Percentiles rank a stretch among this genome's conserved stretches.
These are phyloP conservation scores for Vitis riparia DNA, from an alignment of 164 flowering plant species.

Conservation along the genomic window DNA sequence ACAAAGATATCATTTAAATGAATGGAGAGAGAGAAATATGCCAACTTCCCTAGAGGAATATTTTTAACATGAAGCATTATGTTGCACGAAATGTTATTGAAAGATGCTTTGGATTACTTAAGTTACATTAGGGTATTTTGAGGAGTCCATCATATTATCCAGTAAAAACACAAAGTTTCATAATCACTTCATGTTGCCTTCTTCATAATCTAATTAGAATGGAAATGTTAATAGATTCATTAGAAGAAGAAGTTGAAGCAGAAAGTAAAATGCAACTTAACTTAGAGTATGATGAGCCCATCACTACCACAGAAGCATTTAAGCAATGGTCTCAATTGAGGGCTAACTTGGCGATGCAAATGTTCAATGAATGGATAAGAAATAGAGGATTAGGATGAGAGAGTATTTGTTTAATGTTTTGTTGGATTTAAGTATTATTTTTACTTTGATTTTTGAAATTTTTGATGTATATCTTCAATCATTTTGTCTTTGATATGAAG, in stretches of 20 bases:
- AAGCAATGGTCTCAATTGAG: background rate
- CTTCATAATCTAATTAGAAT: slow-evolving; percentile 1
- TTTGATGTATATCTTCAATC: too few relatives aligned
- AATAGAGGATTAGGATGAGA: background rate
- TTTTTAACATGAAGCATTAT: slow-evolving; percentile 5
- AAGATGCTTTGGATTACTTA: background rate
- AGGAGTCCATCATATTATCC: background rate
- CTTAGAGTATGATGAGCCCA: background rate
- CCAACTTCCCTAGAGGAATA: background rate
- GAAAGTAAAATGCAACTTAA: background rate
- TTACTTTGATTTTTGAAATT: too few relatives aligned
- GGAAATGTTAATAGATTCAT: background rate
- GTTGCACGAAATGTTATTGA: background rate
- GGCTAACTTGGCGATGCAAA: background rate
- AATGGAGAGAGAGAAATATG: background rate
- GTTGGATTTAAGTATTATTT: too few relatives aligned
- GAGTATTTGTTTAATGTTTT: too few relatives aligned
- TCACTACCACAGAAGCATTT: too few relatives aligned
- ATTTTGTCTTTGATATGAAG: too few relatives aligned
- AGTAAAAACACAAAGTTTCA: background rate
- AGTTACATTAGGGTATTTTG: background rate
- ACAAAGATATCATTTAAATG: background rate
- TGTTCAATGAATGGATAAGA: background rate
- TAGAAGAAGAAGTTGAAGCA: background rate
- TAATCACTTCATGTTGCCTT: background rate